These are phyloP conservation scores for Leishmania guyanensis DNA, from an alignment of 208 protist genomes.

Conservation along the genomic window DNA sequence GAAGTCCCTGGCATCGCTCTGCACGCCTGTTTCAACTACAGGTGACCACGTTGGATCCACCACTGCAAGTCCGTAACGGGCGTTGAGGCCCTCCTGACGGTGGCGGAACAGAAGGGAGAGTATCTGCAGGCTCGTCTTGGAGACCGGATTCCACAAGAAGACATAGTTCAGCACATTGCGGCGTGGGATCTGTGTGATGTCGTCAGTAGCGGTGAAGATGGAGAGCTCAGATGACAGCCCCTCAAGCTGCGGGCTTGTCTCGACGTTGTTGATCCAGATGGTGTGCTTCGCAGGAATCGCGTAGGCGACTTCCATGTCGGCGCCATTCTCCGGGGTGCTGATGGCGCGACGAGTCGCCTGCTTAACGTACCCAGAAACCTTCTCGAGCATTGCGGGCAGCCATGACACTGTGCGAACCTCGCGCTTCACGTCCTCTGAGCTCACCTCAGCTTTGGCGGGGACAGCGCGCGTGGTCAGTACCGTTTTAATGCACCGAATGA, in stretches of 20 bases:
- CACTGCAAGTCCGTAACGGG: constrained; percentile 30
- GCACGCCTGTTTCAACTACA: neutral
- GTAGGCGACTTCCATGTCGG: constrained; percentile 1
- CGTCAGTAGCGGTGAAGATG: constrained; percentile 7
- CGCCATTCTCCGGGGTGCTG: neutral
- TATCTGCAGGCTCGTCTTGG: constrained; percentile 18
- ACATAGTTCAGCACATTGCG: constrained; percentile 28
- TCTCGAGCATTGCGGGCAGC: constrained; percentile 5
- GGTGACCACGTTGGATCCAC: constrained; percentile 28
- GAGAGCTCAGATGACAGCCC: constrained; percentile 19
- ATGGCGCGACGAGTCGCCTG: constrained; percentile 1
- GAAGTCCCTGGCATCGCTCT: neutral
- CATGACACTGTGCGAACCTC: constrained; percentile 4
- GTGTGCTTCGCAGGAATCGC: constrained; percentile 21
- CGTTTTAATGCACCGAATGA: constrained; percentile 13
- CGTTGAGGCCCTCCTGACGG: constrained; percentile 3
- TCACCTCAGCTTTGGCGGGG: neutral
- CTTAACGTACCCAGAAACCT: constrained; percentile 16
- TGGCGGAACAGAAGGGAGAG: constrained; percentile 6
- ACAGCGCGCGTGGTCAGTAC: constrained; percentile 7
- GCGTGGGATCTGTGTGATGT: constrained; percentile 20
- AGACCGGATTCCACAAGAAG: constrained; percentile 23
- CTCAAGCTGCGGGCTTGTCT: constrained; percentile 27
- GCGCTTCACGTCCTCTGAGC: neutral
- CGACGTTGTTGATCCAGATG: constrained; percentile 43